Base-by-base conservation (phyloP, 129 eudicot genomes). In the Logfia minima region DNA sequence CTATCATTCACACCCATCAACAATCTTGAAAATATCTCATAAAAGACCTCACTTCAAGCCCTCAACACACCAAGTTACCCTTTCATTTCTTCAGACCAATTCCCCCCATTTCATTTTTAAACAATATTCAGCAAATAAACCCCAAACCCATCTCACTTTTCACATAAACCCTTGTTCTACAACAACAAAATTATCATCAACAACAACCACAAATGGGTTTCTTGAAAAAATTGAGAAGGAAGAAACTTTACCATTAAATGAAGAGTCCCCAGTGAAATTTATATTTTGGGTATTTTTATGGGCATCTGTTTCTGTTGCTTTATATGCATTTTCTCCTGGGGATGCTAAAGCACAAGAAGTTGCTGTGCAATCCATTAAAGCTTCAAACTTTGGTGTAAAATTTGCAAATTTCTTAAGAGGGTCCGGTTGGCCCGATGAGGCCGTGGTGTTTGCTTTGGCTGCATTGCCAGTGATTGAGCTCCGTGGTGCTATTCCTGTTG, bases 401-500 rank as follows among this genome's bases (percentile, higher is more conserved):
- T 72, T 93, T 74, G 98, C 98, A n/a, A 76, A 37, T 39, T 81
- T 87, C 17, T 83, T 93, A 79, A 80, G 96, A 84, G 85, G 90
- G 70, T 93, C 81, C n/a, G 98, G 97, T 61, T 93, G 93, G 98
- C 87, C 93, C 58, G 97, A 91, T 86, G 90, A 89, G 56, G 96
- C 89, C 70, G 85, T 93, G 82, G 98, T 93, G 43, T 86, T 93
- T 83, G 91, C 93, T 55, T 85, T 93, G 74, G 97, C 98, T 45
- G 89, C 96, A 53, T 89, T 93, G 21, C 98, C 98, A 1, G 90
- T 93, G 45, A 87, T 93, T 83, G 98, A 93, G 89, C 98, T 93
- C 52, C 98, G 98, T 70, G 98, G 97, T 16, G 98, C 97, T 23
- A 93, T 93, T 87, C 98, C 97, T 68, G 98, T 93, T 84, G 98